Evolutionary conservation across 163 green algal species (phyloP), one percentile per base, ranked within the genome.

Genomic region (Chlamydomonas reinhardtii): DNA sequence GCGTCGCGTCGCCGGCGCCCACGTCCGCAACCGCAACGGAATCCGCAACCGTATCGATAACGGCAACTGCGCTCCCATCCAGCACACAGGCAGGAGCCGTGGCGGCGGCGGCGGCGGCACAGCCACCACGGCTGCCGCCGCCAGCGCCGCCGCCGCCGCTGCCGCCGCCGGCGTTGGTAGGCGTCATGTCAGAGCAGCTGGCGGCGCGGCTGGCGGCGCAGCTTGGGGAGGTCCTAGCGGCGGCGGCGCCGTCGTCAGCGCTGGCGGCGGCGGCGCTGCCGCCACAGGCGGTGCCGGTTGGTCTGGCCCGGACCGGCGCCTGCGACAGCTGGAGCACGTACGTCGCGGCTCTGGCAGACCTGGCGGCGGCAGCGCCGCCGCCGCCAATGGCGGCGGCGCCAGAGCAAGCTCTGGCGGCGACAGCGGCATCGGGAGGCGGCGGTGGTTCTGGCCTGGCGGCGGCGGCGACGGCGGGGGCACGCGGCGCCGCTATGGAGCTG

Each of bases 141-240:
- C n/a, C n/a, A n/a, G n/a, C n/a, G n/a, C n/a, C n/a, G n/a, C n/a
- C n/a, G n/a, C n/a, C n/a, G 39, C 39, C 5, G 39, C 39, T 48
- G 39, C 39, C 8, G 48, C 12, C 9, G 43, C 12, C 48, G 76
- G 64, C 64, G 19, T 27, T 19, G 1, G 39, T 31, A 11, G 76
- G 77, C 31, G 31, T 84, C 25, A 76, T 84, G 66, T 48, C 77
- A 31, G 61, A 27, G 20, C 65, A 31, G 65, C 66, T 84, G 43
- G 66, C 66, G 43, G 14, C 17, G 0, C 32, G 65, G 39, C 68
- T 84, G 48, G 66, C 77, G 19, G 77, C 11, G 65, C 31, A 62
- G 43, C 43, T 84, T 0, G 77, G 6, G 5, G 27, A n/a, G 37
- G 27, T 59, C 20, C 77, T 84, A 43, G 77, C 65, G 77, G 77